Evolutionary conservation across 208 protist genomes (phyloP), one percentile per base, ranked within the genome.

Genomic region (Trypanosoma congolense): DNA sequence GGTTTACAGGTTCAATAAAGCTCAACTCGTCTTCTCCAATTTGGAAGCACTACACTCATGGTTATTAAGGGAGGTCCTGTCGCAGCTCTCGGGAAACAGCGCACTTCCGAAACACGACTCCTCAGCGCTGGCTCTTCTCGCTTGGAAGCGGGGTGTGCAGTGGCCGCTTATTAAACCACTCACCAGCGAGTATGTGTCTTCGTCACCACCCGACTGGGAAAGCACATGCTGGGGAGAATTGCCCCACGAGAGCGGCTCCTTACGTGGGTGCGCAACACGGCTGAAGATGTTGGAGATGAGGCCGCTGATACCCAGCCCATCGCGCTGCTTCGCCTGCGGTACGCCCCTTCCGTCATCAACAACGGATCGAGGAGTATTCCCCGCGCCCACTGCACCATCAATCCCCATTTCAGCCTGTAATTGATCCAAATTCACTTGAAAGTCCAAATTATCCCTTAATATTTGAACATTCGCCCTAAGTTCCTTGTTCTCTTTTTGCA

Each of bases 391-490:
- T 26, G 4, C 10, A 25, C 38, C 53, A 8, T 36, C 40, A 16
- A 29, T n/a, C 41, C 24, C 12, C 6, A 57, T 51, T 18, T 57
- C 50, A 6, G 44, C 58, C 29, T 88, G 73, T 21, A 67, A 66
- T 4, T 73, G 45, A 24, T 83, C 75, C 28, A 89, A 46, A 31
- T 55, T 83, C 3, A 46, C 48, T 47, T 67, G 58, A 50, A 85
- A 83, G 35, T 85, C 77, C 0, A 80, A 56, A 35, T 83, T 52
- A 18, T 85, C 71, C 12, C 63, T 64, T 1, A 85, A 61, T 22
- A 74, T 66, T 10, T 47, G 38, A 2, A 84, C 56, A 16, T 74
- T 62, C 25, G 65, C 54, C 29, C 56, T 53, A 8, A 61, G 33
- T 48, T 70, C 61, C 25, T 31, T 18, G 10, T 69, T 67, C 38